These are phyloP conservation scores for Penicillium brevicompactum DNA, from an alignment of 2,329 filamentous ascomycete species.

Conservation along the genomic window DNA sequence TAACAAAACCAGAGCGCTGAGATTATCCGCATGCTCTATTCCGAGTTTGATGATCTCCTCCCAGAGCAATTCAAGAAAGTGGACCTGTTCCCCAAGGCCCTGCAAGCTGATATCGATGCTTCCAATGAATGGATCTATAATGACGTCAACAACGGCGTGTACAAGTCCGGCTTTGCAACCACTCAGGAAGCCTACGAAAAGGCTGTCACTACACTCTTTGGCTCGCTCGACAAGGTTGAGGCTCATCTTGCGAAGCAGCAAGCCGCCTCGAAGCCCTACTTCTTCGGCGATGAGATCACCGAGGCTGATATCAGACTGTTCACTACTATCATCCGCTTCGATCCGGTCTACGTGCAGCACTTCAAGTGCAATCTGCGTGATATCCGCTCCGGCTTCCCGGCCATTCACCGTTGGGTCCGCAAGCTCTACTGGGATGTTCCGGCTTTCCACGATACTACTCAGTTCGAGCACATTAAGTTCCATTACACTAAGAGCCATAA, in stretches of 20 bases:
- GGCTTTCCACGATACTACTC: slow-evolving; percentile 79
- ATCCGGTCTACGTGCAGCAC: slow-evolving; percentile 79
- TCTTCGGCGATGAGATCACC: slow-evolving; percentile 74
- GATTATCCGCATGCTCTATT: slow-evolving; percentile 88
- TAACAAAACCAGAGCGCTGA: slow-evolving; percentile 61
- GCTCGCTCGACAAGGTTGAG: slow-evolving; percentile 75
- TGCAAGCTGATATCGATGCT: slow-evolving; percentile 72
- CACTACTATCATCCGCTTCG: slow-evolving; percentile 73
- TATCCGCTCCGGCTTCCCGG: slow-evolving; percentile 80
- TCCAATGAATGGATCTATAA: slow-evolving; percentile 80
- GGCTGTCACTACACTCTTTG: slow-evolving; percentile 72
- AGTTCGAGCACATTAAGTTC: slow-evolving; percentile 94
- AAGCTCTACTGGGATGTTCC: slow-evolving; percentile 80
- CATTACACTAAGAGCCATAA: slow-evolving; percentile 68
- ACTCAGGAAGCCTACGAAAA: slow-evolving; percentile 80
- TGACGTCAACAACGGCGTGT: slow-evolving; percentile 55
- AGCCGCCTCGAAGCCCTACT: slow-evolving; percentile 57
- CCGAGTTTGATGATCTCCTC: slow-evolving; percentile 74
- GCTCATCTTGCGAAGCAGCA: slow-evolving; percentile 59
- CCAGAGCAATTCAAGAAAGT: slow-evolving; percentile 61
- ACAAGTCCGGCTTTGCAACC: slow-evolving; percentile 75
- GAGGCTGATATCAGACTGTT: slow-evolving; percentile 80
- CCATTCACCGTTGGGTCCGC: slow-evolving; percentile 78
- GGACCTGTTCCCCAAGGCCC: slow-evolving; percentile 66
- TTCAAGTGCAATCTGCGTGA: slow-evolving; percentile 83